Conservation (phyloP, 2,329 filamentous ascomycete species). For the Scleromitrula shiraiana region DNA sequence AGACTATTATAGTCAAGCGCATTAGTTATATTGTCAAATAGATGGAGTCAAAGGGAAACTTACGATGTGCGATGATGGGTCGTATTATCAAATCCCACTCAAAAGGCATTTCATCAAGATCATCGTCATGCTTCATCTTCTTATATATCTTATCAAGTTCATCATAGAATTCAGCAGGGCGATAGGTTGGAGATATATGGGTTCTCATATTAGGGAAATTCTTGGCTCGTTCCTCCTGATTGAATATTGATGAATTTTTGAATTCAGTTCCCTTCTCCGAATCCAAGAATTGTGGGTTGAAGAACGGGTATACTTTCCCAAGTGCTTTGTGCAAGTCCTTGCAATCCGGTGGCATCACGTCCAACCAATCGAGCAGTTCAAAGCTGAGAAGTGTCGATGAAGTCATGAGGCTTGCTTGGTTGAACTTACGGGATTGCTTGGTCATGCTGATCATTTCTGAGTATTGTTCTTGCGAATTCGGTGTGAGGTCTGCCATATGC, state of each 20-base stretch:
- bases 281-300: slow-evolving; percentile 32
- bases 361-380: slow-evolving; percentile 32
- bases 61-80: slow-evolving; percentile 35
- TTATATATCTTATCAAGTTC: slow-evolving; percentile 19
- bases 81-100: slow-evolving; percentile 36
- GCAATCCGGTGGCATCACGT: slow-evolving; percentile 1
- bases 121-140: slow-evolving; percentile 20
- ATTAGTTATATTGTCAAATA: background rate
- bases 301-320: slow-evolving; percentile 34
- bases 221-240: slow-evolving; percentile 34
- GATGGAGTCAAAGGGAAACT: slow-evolving; percentile 4
- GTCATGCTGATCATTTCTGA: slow-evolving; percentile 32
- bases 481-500: slow-evolving; percentile 37
- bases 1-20: slow-evolving; percentile 35
- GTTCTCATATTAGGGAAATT: slow-evolving; percentile 32
- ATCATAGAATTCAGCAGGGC: slow-evolving; percentile 32
- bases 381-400: slow-evolving; percentile 13
- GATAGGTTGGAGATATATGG: slow-evolving; percentile 31
- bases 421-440: slow-evolving; percentile 24
- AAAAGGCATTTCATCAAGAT: slow-evolving; percentile 27
- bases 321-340: slow-evolving; percentile 34
- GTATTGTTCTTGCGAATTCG: slow-evolving; percentile 33
- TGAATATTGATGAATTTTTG: slow-evolving; percentile 32
- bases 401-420: slow-evolving; percentile 18
- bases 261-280: slow-evolving; percentile 30